Base-by-base conservation (phyloP, 352 stramenopile genomes). In the Peronospora destructor region DNA sequence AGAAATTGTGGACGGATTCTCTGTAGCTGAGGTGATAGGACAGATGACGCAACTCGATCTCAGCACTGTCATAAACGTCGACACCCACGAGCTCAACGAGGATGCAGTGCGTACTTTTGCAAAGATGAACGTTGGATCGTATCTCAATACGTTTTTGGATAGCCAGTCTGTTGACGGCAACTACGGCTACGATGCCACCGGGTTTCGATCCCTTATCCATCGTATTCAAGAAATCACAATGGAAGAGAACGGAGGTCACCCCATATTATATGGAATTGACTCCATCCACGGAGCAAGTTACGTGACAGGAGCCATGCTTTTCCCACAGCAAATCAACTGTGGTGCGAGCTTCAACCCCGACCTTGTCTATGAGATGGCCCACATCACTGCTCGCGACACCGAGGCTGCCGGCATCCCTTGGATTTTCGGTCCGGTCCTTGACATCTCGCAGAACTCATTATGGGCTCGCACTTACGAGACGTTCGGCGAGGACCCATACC, bases 11-110 rank as follows among this genome's bases (percentile, higher is more conserved):
- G 57, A 63, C 46, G 44, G 48, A 29, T 66, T 61, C 28, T 36
- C 39, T 13, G 21, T 23, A 3, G 29, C 32, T 6, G 6, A 61
- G 17, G 17, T 81, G 39, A 46, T 96, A 10, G 84, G 84, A 1
- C 85, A 96, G 53, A 93, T 96, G 84, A 83, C 79, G 8, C 87
- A 96, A 61, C 65, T 95, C 13, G 78, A 92, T 39, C 67, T 94
- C 14, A 76, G 64, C 38, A 59, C 68, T 2, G 60, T 94, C 12
- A 51, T 94, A 21, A 65, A 74, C 30, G 13, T 57, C 9, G 63
- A 74, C 45, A 64, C 87, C 37, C 40, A 50, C 16, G 64, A 52
- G 12, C 45, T 86, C 10, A 74, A 90, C 35, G 55, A 70, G 35
- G 63, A 64, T 11, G 45, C 68, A 7, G 62, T 93, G 17, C 64